Base-by-base conservation (phyloP, 83 land plant genomes). In the Diphasiastrum complanatum region DNA sequence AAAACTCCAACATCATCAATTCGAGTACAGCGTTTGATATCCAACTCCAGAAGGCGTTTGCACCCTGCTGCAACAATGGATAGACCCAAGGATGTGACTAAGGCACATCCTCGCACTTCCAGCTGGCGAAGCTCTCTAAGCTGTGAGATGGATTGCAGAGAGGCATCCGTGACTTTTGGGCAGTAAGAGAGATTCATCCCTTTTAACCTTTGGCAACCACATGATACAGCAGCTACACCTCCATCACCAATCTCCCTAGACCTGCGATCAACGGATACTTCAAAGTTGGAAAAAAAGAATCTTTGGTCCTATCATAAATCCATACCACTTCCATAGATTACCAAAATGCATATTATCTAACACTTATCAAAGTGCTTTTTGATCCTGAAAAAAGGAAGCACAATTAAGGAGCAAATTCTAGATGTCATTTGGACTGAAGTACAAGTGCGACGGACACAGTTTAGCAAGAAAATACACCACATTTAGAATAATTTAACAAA, bases 151-250 rank as follows among this genome's bases (percentile, higher is more conserved):
- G 83, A 72, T 33, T 33, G 23, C 29, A 95, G 56, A 1, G 83
- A 79, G 47, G 45, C 43, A 65, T 95, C 96, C 16, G 87, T 89
- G 2, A 95, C 68, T 5, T 65, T 56, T 31, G 45, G 67, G 59
- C 97, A 89, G 28, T 95, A 89, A 18, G 99, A 78, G 11, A 89
- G 27, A 47, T 82, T 86, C 1, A 95, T 61, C 36, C 65, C 83
- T 51, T 74, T 73, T 47, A 89, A 63, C 46, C 41, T 68, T 5
- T 54, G 53, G 62, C 99, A 95, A 26, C 89, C 78, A 63, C 41
- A 63, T 30, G 85, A 68, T 23, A 95, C 71, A 34, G 83, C 88
- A 22, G 53, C 60, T n/a, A 95, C 55, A 32, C 86, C 85, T 29
- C 41, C 45, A 68, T 95, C 93, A 20, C 87, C 76, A 48, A 95